Evolutionary conservation across 2,329 filamentous ascomycete genomes (phyloP), one percentile per base, ranked within the genome.

Genomic region (Penicillium capsulatum): DNA sequence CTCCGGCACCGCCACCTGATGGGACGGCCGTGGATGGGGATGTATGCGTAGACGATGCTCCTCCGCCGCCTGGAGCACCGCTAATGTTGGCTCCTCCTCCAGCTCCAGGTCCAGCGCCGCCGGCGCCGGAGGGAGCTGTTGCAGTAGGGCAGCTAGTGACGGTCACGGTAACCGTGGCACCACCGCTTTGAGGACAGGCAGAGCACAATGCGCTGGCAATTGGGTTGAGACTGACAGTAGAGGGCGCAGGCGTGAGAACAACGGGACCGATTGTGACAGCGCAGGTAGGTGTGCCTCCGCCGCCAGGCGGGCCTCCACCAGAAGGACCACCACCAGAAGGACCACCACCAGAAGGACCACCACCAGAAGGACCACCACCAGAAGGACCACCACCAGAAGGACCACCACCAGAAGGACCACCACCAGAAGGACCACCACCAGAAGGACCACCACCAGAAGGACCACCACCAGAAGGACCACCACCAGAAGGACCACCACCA

Each of bases 171-270:
- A 22, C 28, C n/a, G 24, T 28, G 14, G 37, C 22, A 16, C 33
- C 34, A 3, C 11, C 19, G 8, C 28, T 44, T 10, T 9, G 36
- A 17, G 45, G 45, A 8, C 45, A 48, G 13, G 42, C 42, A 26
- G 45, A 38, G 33, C 45, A 48, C 11, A 48, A 36, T n/a, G 38
- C 45, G 16, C 36, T 48, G 9, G 42, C 45, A 10, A 48, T n/a
- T 14, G 33, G 33, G 26, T 38, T 39, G 13, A 45, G 30, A 15
- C 15, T 31, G 10, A 24, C 16, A 10, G 39, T 39, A 1, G 34
- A 29, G 5, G 40, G 15, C 10, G 30, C 39, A 3, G 42, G 33
- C 10, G 32, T 24, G 4, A 36, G 20, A 7, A 26, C 17, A 13
- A 36, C 31, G 9, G 37, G 27, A 8, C 30, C 36, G 30, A 38